Base-by-base conservation (phyloP, 2,329 filamentous ascomycete species). In the Periconia sp. region DNA sequence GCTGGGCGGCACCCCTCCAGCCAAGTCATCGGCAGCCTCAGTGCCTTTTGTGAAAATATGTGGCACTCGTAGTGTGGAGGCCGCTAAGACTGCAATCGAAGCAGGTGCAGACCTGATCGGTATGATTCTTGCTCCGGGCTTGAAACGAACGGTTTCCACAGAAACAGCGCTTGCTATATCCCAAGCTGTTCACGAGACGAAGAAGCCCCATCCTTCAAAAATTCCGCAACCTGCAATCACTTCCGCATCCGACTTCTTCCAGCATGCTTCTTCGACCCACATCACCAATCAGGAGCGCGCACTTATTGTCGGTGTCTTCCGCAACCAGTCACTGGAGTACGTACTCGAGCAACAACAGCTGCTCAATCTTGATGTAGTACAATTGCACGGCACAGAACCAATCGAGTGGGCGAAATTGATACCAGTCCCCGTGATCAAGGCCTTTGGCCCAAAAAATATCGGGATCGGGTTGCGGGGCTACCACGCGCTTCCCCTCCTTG, bases 31-130 rank as follows among this genome's bases (percentile, higher is more conserved):
- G n/a, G 41, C 41, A 9, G 33, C 49, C 41, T 81, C 67, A 62
- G 23, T 59, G 74, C 27, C 79, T 1, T 80, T 94, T 30, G 92
- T 97, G 60, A 99, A 99, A 77, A 96, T 99, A 20, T 99, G 94
- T 71, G 94, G 94, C 6, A 97, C 92, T 9, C 84, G 93, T 53
- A 91, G 85, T 54, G 82, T 87, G 10, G 91, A 95, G 68, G 91
- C 88, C 15, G 94, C 94, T 6, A 80, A 84, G 51, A 84, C 86
- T 57, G 94, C 94, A 15, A 85, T 95, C 45, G 86, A 92, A 68
- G 88, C 91, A 40, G 92, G 92, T 23, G 94, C 94, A 31, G 92
- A 99, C 74, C 80, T 97, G 61, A 85, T 99, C 48, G 94, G 94
- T 57, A 96, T 99, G 65, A 96, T 96, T 53, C 79, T 97, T 13